Percentiles rank a stretch among this genome's conserved stretches.
These are phyloP conservation scores for Globisporangium cystogenes DNA, from an alignment of 352 stramenopile genomes.

Conservation along the genomic window DNA sequence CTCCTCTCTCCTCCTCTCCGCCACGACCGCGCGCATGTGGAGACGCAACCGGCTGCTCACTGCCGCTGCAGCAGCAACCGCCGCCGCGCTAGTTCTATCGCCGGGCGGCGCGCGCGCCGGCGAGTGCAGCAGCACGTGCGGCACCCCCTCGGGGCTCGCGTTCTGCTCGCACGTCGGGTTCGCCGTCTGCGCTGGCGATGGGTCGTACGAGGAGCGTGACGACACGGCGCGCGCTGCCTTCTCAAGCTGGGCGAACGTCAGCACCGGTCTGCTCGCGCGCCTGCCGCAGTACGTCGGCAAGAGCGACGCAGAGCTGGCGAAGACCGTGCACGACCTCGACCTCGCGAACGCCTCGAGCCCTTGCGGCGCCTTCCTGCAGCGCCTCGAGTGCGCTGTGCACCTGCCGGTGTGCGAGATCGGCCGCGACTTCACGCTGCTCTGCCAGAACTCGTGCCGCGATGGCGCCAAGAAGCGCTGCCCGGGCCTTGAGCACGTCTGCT, in stretches of 20 bases:
- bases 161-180: constrained; percentile 84
- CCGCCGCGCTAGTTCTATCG: neutral
- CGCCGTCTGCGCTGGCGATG: constrained; percentile 48
- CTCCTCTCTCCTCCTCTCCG: neutral
- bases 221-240: constrained; percentile 30
- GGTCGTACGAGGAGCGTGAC: constrained; percentile 63
- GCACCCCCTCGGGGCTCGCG: constrained; percentile 55
- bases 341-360: constrained; percentile 56
- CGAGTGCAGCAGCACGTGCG: constrained; percentile 68
- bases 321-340: constrained; percentile 39
- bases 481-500: constrained; percentile 54
- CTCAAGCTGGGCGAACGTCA: constrained; percentile 47
- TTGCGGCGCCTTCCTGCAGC: constrained; percentile 51
- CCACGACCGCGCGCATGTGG: neutral
- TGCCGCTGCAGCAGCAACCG: neutral
- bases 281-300: constrained; percentile 50
- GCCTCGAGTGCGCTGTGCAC: constrained; percentile 63
- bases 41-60: neutral
- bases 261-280: constrained; percentile 21
- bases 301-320: constrained; percentile 25
- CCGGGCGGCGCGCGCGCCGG: constrained; percentile 2
- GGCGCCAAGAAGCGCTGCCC: constrained; percentile 56
- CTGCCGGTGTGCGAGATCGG: constrained; percentile 83
- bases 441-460: constrained; percentile 53
- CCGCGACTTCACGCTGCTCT: constrained; percentile 59